Conservation (phyloP, 129 eudicot genomes). For the Pseudognaphalium luteoalbum region DNA sequence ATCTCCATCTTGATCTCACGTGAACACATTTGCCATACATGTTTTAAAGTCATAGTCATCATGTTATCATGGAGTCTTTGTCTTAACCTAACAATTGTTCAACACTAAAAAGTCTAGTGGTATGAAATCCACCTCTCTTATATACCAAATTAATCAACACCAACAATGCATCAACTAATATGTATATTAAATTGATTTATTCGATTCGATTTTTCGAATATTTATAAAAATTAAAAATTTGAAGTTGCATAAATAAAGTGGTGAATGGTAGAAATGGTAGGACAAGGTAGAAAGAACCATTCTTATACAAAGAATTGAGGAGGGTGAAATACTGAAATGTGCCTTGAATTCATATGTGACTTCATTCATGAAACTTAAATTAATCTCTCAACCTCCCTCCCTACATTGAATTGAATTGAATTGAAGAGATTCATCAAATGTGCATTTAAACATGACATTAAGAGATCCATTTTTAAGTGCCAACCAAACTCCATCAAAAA, state of each 20-base stretch:
- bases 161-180: neutral
- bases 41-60: neutral
- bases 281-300: constrained; percentile 16
- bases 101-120: neutral
- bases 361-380: constrained; percentile 43
- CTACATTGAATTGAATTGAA: neutral
- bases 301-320: constrained; percentile 23
- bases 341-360: constrained; percentile 38
- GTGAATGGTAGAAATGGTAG: constrained; percentile 7
- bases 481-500: constrained; percentile 37
- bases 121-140: neutral
- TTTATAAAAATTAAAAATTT: neutral
- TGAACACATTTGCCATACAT: neutral
- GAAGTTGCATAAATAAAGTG: neutral
- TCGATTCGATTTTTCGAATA: neutral
- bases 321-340: constrained; percentile 30
- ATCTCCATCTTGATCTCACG: neutral
- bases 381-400: constrained; percentile 32
- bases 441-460: constrained; percentile 38
- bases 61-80: neutral
- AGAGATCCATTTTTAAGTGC: constrained; percentile 42
- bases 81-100: neutral
- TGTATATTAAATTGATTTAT: neutral
- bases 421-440: constrained; percentile 29
- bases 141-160: neutral